A percentile compares a stretch with the other conserved stretches of the same genome.
Evolutionary conservation across 2,329 filamentous ascomycete genomes (phyloP).

Genomic region (Pestalotiopsis sp.): DNA sequence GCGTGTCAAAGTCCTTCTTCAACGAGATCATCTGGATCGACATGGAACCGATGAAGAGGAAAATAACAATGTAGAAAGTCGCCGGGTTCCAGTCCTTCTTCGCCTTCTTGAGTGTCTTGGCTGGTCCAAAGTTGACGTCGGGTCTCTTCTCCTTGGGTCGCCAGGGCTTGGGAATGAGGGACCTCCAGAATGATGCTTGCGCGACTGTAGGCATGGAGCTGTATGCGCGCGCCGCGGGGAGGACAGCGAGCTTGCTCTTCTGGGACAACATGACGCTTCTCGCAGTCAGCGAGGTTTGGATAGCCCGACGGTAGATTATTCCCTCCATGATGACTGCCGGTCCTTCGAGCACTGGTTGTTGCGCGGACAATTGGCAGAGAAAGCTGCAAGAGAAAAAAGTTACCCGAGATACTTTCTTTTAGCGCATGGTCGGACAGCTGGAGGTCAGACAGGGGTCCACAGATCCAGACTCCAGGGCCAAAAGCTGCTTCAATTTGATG

Average conservation of each 20-base stretch:
- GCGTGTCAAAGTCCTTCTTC: slow-evolving; percentile 72
- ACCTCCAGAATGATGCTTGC: slow-evolving; percentile 66
- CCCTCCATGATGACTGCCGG: slow-evolving; percentile 16
- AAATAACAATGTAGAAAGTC: slow-evolving; percentile 80
- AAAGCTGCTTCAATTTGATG: background rate
- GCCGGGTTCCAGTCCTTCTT: slow-evolving; percentile 76
- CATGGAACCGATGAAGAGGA: slow-evolving; percentile 89
- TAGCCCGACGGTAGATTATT: slow-evolving; percentile 17
- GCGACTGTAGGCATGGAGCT: slow-evolving; percentile 51
- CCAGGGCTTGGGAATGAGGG: slow-evolving; percentile 67
- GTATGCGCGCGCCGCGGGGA: slow-evolving; percentile 19
- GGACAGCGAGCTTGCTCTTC: slow-evolving; percentile 10
- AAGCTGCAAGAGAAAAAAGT: background rate
- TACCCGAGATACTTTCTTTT: background rate
- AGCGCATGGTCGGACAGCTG: background rate
- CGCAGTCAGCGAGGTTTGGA: slow-evolving; percentile 14
- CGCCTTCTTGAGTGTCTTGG: slow-evolving; percentile 34
- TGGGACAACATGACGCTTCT: slow-evolving; percentile 6
- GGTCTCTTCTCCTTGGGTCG: slow-evolving; percentile 41
- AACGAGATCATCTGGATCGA: slow-evolving; percentile 89
- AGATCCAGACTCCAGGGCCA: background rate
- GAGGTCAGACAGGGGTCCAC: background rate
- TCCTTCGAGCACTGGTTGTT: background rate
- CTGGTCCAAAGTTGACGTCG: slow-evolving; percentile 26
- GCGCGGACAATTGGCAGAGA: background rate